Base-by-base conservation (phyloP, 2,329 filamentous ascomycete genomes). In the Colletotrichum sp. region DNA sequence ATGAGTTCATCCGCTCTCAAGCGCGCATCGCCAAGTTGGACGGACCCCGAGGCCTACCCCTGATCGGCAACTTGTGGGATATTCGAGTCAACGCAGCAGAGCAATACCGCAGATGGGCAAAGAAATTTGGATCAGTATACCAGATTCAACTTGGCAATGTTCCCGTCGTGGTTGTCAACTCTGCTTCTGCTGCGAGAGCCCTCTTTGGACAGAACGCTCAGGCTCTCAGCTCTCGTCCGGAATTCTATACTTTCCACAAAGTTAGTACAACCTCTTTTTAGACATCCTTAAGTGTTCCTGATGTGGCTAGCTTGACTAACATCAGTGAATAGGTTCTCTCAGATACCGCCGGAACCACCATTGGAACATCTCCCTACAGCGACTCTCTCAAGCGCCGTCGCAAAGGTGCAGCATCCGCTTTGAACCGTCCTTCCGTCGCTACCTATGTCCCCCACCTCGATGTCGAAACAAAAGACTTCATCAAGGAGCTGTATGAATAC, bases 341-440 rank as follows among this genome's bases (percentile, higher is more conserved):
- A 4, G 91, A 92, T 59, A 93, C 92, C 0, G 90, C 92, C 1
- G 92, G 92, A 7, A 93, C 92, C 1, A 94, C 92, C 0, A 93
- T 94, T 72, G 92, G 92, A 1, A 94, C 92, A 0, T 92, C 91
- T 1, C 92, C 92, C 0, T 94, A 92, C 80, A 92, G 89, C 70
- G 92, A 94, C 5, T 92, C 90, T 1, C 83, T 93, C 32, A 94
- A 93, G 81, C 86, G 91, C 7, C 86, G 92, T 39, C 87, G 92
- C 73, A 94, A 94, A 81, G 92, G 91, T 18, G 92, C 92, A 2
- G 92, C 92, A 0, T 90, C 91, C 5, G 92, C 92, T 2, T 85
- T 94, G 21, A 94, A 94, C 81, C 90, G 92, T 64, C 92, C 92
- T 0, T 91, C 91, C 0, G 90, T 93, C 2, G 89, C 90, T 6